Percentiles rank a stretch among this genome's conserved stretches.
Conservation (phyloP, 768 basidiomycete genomes). For the Kwoniella mangroviensis region DNA sequence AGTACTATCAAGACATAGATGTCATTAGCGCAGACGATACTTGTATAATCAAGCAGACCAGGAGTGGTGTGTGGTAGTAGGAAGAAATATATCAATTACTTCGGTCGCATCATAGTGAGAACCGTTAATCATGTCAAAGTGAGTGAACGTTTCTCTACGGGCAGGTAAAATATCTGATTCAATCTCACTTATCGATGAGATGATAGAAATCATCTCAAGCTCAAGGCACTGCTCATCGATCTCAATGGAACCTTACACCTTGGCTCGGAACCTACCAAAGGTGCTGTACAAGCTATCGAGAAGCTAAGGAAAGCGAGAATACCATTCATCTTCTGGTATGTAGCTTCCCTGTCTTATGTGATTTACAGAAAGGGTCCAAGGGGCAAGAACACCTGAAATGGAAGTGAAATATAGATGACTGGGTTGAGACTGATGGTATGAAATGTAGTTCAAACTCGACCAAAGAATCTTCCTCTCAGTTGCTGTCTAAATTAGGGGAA, state of each 20-base stretch:
- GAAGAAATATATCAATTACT: no score
- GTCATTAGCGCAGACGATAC: no score
- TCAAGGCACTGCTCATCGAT: constrained; percentile 68
- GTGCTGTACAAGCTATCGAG: constrained; percentile 62
- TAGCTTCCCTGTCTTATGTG: neutral
- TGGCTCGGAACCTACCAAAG: constrained; percentile 62
- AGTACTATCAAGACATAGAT: no score
- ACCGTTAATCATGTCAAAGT: constrained; percentile 18
- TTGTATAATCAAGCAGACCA: no score
- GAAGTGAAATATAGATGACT: neutral
- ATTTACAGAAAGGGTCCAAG: no score
- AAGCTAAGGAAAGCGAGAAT: constrained; percentile 53
- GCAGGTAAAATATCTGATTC: no score
- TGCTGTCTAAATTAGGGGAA: constrained; percentile 60
- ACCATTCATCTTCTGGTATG: constrained; percentile 61
- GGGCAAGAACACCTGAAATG: no score
- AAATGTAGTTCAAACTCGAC: constrained; percentile 69
- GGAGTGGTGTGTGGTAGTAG: no score
- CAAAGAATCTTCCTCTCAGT: constrained; percentile 64
- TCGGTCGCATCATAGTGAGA: no score
- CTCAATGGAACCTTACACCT: constrained; percentile 72
- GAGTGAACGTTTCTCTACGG: neutral
- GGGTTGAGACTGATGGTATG: neutral
- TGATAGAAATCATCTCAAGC: constrained; percentile 30
- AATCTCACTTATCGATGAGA: no score